Conservation (phyloP, 176 grass and related monocot genomes). For the Triticum turgidum region DNA sequence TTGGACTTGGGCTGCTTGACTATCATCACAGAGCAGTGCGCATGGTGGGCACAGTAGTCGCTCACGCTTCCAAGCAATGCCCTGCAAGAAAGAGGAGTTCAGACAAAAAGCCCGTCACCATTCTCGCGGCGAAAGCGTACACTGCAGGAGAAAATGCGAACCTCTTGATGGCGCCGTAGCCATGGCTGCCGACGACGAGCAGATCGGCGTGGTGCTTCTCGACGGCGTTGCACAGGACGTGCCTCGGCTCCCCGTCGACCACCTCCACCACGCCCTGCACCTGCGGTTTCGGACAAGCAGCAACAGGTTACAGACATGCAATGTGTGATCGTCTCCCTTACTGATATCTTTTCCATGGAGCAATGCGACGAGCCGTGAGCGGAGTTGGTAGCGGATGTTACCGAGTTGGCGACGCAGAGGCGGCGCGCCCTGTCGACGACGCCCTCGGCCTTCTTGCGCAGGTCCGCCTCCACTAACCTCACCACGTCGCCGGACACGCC, state of each 20-base stretch:
- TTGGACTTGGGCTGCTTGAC: conserved; percentile 61
- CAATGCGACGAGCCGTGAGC: neutral
- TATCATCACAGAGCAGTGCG: conserved; percentile 60
- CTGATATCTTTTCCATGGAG: too few species aligned
- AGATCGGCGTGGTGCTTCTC: conserved; percentile 51
- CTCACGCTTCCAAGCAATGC: conserved; percentile 67
- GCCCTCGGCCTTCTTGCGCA: conserved; percentile 47
- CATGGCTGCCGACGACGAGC: conserved; percentile 61
- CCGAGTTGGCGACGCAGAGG: conserved; percentile 46
- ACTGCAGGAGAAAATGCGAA: neutral
- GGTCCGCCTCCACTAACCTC: conserved; percentile 43
- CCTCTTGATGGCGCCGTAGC: conserved; percentile 61
- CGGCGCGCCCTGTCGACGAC: conserved; percentile 47
- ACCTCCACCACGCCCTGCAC: conserved; percentile 50
- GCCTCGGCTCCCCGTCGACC: conserved; percentile 49
- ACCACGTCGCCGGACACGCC: conserved; percentile 45
- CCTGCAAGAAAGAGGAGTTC: conserved; percentile 20
- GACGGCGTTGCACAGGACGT: conserved; percentile 49
- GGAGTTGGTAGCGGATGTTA: neutral
- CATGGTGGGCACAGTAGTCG: conserved; percentile 72
- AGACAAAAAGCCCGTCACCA: too few species aligned
- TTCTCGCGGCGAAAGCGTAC: too few species aligned
- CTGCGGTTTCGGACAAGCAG: conserved; percentile 10
- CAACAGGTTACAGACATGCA: neutral
- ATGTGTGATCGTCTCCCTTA: neutral